Conservation (phyloP, 306 rosid species). For the Dalbergia cochinchinensis region DNA sequence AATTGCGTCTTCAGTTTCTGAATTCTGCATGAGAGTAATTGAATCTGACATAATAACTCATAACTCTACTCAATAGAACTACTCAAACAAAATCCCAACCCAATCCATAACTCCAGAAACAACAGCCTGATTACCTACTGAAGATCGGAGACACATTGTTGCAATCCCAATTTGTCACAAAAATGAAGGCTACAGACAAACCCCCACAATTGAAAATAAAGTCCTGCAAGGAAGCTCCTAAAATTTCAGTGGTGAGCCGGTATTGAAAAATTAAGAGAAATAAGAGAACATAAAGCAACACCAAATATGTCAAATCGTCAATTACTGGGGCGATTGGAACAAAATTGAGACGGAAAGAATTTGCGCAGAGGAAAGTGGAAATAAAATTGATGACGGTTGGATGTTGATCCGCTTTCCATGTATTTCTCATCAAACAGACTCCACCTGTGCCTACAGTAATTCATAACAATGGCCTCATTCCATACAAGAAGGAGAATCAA, state of each 20-base stretch:
- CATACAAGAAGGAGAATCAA: constrained; percentile 16
- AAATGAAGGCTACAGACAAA: constrained; percentile 81
- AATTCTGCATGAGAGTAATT: constrained; percentile 59
- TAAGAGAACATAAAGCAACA: background rate
- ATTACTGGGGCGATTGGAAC: constrained; percentile 80
- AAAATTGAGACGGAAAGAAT: constrained; percentile 76
- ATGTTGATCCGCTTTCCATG: constrained; percentile 83
- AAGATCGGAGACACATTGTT: constrained; percentile 57
- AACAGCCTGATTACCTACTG: constrained; percentile 61
- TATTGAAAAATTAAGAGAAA: background rate
- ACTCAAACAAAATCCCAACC: constrained; percentile 4
- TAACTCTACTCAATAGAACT: constrained; percentile 4
- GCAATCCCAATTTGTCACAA: constrained; percentile 74
- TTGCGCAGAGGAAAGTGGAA: constrained; percentile 72
- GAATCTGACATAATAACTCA: constrained; percentile 27
- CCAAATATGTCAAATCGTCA: constrained; percentile 30
- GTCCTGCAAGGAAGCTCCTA: constrained; percentile 62
- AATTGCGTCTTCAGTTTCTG: constrained; percentile 76
- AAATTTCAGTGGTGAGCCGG: constrained; percentile 32
- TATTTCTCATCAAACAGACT: constrained; percentile 83
- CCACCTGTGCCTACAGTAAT: constrained; percentile 61
- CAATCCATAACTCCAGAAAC: constrained; percentile 23
- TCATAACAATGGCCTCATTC: constrained; percentile 21
- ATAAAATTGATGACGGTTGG: constrained; percentile 76
- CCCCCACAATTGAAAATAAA: constrained; percentile 96